A percentile compares a stretch with the other conserved stretches of the same genome.
These are phyloP conservation scores for Chenopodium album DNA, from an alignment of 148 eudicot genomes.

Conservation along the genomic window DNA sequence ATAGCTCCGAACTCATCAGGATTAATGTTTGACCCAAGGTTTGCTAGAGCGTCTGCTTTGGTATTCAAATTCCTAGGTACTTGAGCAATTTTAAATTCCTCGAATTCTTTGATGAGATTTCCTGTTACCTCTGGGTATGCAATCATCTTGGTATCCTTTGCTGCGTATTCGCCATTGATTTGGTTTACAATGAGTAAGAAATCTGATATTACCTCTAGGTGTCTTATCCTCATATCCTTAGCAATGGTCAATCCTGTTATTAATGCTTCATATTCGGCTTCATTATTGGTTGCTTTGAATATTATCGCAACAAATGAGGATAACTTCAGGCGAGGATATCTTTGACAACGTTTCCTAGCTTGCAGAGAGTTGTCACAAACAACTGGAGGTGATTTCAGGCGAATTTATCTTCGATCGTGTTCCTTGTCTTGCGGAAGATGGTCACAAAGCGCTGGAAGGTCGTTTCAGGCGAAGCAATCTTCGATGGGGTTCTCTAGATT, in stretches of 20 bases:
- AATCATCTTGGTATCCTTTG: neutral
- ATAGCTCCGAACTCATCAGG: neutral
- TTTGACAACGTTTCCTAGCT: no score
- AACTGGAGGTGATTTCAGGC: no score
- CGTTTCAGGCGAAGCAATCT: no score
- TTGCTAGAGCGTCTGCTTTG: neutral
- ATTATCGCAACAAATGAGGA: no score
- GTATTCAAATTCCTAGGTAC: neutral
- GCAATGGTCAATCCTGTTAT: neutral
- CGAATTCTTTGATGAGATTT: neutral
- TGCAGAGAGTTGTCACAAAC: no score
- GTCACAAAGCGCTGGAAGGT: no score
- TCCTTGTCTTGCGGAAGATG: no score
- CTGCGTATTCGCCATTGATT: neutral
- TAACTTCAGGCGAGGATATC: no score
- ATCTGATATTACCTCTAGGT: neutral
- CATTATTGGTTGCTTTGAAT: neutral
- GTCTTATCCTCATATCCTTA: neutral
- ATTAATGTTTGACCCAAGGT: neutral
- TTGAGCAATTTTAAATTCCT: neutral
- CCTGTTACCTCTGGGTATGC: neutral
- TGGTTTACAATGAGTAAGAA: neutral
- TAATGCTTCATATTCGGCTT: neutral
- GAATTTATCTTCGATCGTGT: no score
- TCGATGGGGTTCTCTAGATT: no score